Evolutionary conservation across 371 early-diverging fungal genomes (phyloP), one percentile per base, ranked within the genome.

Genomic region (Syncephalastrum racemosum): DNA sequence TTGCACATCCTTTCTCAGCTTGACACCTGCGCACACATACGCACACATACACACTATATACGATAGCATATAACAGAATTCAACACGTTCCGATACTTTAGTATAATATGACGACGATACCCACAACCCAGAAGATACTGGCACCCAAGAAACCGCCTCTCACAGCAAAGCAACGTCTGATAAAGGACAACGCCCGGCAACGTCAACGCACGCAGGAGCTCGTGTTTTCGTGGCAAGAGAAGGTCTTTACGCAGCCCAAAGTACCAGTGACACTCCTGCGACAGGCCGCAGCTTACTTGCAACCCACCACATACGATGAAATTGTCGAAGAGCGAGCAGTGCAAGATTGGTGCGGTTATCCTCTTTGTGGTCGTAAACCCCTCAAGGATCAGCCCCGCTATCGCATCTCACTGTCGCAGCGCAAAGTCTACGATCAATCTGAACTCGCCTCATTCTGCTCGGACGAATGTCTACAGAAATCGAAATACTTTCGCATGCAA

Each of bases 341-440:
- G 5, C 83, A 80, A 50, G 70, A 72, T 31, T 71, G 79, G 42
- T 90, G 90, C 60, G 90, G 89, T 3, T 90, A 90, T 55, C 88
- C 90, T 10, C 62, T 88, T 3, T 90, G 90, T 56, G 58, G 56
- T 16, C 64, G 59, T 19, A 45, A 50, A 14, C 53, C 64, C 4
- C 55, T 67, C 46, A 54, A 70, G 16, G 42, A 66, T 6, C 66
- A 67, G n/a, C 65, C 81, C 4, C 74, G 73, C 44, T 88, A 76
- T 54, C 71, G 79, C 27, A 87, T 90, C 58, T 83, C 87, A 2
- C 50, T 78, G 14, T 61, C 60, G 4, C 80, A 84, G 31, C 78
- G 80, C 18, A 87, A 87, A 63, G 87, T 90, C 2, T 87, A 67
- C 50, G 88, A 90, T 64, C 82, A 82, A 12, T 68, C 85, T 1